phyloP scores from a whole-genome alignment of 805 yeast genomes.

The Starmerella stigmatis region DNA sequence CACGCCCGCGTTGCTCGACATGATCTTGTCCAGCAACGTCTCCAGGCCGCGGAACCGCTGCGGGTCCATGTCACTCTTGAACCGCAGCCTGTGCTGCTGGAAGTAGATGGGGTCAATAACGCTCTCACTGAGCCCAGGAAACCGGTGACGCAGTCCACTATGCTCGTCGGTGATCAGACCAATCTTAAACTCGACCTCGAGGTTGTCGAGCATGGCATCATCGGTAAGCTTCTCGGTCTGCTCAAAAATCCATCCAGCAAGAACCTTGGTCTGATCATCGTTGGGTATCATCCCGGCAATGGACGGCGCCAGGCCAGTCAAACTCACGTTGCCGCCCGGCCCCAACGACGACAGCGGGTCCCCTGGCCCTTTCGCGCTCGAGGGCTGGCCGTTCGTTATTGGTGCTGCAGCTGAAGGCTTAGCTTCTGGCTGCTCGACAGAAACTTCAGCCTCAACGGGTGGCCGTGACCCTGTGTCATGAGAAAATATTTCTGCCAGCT shows the following conservation, averaged over 20 bases:
- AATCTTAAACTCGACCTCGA: conserved; percentile 40
- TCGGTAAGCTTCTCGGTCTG: conserved; percentile 39
- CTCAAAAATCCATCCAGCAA: conserved; percentile 85
- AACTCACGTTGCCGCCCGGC: conserved; percentile 23
- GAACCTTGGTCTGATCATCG: conserved; percentile 67
- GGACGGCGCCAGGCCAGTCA: conserved; percentile 33
- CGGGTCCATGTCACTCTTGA: conserved; percentile 25
- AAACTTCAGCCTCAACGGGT: not conserved
- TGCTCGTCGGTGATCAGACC: conserved; percentile 28
- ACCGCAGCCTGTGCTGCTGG: conserved; percentile 22
- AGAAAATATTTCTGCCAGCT: not conserved
- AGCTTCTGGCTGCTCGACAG: not conserved
- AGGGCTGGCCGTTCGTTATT: too few relatives aligned
- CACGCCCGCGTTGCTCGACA: conserved; percentile 12
- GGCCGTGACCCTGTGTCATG: not conserved
- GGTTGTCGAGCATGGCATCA: conserved; percentile 20
- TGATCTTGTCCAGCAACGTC: conserved; percentile 17
- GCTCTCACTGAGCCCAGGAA: conserved; percentile 30
- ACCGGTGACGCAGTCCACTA: conserved; percentile 25
- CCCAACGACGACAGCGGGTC: conserved; percentile 12
- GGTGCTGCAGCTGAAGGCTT: not conserved
- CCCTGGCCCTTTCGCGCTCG: too few relatives aligned
- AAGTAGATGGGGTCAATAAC: conserved; percentile 27
- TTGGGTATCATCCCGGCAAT: conserved; percentile 47
- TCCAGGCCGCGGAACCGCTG: conserved; percentile 25